phyloP scores from a whole-genome alignment of 768 basidiomycete species.

The Cytidiella melzeri region DNA sequence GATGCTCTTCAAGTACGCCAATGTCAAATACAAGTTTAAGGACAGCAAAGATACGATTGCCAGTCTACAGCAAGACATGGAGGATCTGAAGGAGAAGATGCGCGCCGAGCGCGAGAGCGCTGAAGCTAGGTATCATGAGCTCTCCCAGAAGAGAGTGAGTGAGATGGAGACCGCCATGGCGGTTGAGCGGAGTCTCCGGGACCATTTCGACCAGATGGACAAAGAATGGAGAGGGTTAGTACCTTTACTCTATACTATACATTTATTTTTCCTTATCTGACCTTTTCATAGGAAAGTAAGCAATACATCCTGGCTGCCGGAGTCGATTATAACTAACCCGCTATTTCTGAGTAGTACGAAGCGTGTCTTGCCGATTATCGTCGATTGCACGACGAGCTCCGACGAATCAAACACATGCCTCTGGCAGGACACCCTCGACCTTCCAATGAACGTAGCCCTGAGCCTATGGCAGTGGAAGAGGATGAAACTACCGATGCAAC shows the following conservation, averaged over 20 bases:
- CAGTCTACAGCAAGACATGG: conserved; percentile 6
- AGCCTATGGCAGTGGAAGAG: conserved; percentile 16
- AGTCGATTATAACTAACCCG: neutral
- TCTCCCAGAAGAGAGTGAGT: conserved; percentile 34
- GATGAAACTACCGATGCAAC: conserved; percentile 8
- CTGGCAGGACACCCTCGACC: conserved; percentile 7
- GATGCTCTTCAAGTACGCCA: conserved; percentile 16
- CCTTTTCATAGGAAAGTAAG: conserved; percentile 21
- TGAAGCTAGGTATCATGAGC: conserved; percentile 35
- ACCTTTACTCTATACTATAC: neutral
- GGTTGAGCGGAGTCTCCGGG: conserved; percentile 47
- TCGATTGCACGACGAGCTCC: conserved; percentile 18
- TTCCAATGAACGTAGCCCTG: conserved; percentile 8
- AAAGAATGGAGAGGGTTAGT: conserved; percentile 34
- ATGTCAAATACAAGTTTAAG: conserved; percentile 13
- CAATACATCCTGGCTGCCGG: neutral
- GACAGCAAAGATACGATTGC: conserved; percentile 12
- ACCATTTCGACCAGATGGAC: conserved; percentile 43
- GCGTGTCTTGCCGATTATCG: conserved; percentile 16
- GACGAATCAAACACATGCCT: conserved; percentile 11
- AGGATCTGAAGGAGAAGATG: conserved; percentile 16
- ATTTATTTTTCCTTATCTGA: conserved; percentile 1
- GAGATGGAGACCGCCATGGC: conserved; percentile 48
- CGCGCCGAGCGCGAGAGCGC: conserved; percentile 30
- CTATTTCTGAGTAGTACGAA: conserved; percentile 13